phyloP scores from a whole-genome alignment of 2,329 filamentous ascomycete species.

The Verticillium longisporum region DNA sequence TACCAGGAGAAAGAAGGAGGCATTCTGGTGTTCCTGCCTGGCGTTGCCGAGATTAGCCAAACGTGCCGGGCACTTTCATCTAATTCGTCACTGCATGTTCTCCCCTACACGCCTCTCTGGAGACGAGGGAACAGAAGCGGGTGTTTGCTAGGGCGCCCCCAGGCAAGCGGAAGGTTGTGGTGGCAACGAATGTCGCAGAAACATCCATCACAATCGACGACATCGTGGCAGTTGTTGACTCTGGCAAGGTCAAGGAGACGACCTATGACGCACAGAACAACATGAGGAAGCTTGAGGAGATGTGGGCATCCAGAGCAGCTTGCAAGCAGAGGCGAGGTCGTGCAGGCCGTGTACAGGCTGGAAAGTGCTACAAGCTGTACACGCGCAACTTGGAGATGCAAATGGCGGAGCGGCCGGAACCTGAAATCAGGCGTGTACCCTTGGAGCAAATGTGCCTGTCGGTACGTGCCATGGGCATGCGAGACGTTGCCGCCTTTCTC shows the following conservation, averaged over 20 bases:
- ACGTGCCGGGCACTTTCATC: slow-evolving; percentile 62
- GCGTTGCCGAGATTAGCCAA: slow-evolving; percentile 83
- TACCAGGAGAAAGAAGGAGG: slow-evolving; percentile 65
- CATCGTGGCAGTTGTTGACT: slow-evolving; percentile 92
- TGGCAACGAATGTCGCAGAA: slow-evolving; percentile 94
- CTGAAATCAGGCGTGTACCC: slow-evolving; percentile 87
- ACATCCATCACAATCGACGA: slow-evolving; percentile 99
- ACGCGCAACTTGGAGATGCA: slow-evolving; percentile 77
- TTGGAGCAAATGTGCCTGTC: slow-evolving; percentile 91
- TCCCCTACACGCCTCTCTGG: slow-evolving; percentile 86
- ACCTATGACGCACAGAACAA: slow-evolving; percentile 88
- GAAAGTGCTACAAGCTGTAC: slow-evolving; percentile 92
- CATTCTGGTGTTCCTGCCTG: slow-evolving; percentile 92
- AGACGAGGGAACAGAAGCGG: slow-evolving; percentile 78
- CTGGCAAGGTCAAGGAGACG: slow-evolving; percentile 92
- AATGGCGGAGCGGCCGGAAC: slow-evolving; percentile 85
- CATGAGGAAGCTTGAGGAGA: slow-evolving; percentile 90
- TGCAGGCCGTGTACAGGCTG: slow-evolving; percentile 86
- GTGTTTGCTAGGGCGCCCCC: slow-evolving; percentile 73
- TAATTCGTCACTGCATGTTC: slow-evolving; percentile 60
- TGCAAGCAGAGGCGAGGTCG: slow-evolving; percentile 92
- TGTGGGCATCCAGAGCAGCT: slow-evolving; percentile 88
- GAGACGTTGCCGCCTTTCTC: slow-evolving; percentile 74
- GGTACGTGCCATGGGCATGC: slow-evolving; percentile 89
- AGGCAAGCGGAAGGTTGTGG: slow-evolving; percentile 85